These are phyloP conservation scores for Symbiodinium pilosum DNA, from an alignment of 73 alveolate genomes.

Conservation along the genomic window DNA sequence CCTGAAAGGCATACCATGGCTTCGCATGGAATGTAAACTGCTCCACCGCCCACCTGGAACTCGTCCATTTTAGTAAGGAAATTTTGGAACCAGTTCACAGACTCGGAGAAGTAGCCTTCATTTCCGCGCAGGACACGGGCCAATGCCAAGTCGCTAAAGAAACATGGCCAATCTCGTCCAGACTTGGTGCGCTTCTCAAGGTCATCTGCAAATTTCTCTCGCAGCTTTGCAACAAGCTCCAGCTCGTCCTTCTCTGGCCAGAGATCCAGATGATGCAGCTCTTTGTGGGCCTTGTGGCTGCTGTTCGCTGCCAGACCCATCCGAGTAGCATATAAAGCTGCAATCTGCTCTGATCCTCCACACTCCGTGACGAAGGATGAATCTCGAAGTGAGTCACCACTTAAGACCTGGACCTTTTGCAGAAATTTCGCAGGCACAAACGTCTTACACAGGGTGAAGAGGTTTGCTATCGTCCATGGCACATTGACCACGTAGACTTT, in stretches of 20 bases:
- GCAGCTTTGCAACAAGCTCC: constrained; percentile 26
- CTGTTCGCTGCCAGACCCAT: constrained; percentile 40
- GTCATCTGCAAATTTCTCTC: constrained; percentile 27
- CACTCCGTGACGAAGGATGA: constrained; percentile 32
- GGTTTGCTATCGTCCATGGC: constrained; percentile 63
- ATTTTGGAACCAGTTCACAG: constrained; percentile 53
- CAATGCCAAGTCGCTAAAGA: constrained; percentile 60
- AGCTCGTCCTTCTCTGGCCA: constrained; percentile 75
- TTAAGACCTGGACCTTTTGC: constrained; percentile 47
- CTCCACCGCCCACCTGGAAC: too few relatives aligned
- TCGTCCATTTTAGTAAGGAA: constrained; percentile 42
- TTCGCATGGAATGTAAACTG: too few relatives aligned
- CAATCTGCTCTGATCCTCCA: constrained; percentile 61
- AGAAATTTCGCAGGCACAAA: constrained; percentile 58
- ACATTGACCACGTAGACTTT: constrained; percentile 50
- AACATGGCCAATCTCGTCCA: constrained; percentile 60
- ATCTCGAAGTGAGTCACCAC: constrained; percentile 26
- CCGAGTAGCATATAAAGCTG: constrained; percentile 16
- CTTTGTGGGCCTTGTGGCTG: constrained; percentile 30
- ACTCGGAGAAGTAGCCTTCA: constrained; percentile 63
- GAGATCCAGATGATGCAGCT: constrained; percentile 9
- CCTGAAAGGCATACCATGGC: too few relatives aligned
- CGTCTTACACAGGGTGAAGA: constrained; percentile 66
- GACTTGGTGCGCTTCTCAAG: neutral
- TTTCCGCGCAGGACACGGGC: constrained; percentile 82